Conservation (phyloP, 441 rosid genomes). For the Syzygium malaccense region DNA sequence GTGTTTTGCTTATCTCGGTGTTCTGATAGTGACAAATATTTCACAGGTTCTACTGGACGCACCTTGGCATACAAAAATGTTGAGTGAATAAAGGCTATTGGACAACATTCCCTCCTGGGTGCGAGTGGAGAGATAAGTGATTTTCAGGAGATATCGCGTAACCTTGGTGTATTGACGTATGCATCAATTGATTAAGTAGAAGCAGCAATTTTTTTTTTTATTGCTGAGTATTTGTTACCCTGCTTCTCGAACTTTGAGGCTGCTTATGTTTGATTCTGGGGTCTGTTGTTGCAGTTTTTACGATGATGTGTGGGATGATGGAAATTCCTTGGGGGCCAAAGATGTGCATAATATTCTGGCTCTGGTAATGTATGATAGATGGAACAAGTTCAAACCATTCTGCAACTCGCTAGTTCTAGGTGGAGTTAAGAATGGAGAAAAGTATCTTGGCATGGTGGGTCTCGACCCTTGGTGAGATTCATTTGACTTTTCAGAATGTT, state of each 20-base stretch:
- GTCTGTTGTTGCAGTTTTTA: conserved; percentile 48
- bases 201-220: not conserved
- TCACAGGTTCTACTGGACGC: conserved; percentile 84
- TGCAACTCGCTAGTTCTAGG: conserved; percentile 98
- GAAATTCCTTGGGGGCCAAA: conserved; percentile 92
- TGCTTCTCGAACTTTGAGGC: not conserved
- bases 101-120: conserved; percentile 93
- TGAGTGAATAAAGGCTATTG: conserved; percentile 77
- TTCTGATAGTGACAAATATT: not conserved
- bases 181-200: not conserved
- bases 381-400: conserved; percentile 86
- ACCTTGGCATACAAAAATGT: conserved; percentile 83
- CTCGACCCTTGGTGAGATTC: not conserved
- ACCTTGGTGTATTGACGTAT: conserved; percentile 88
- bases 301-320: conserved; percentile 98
- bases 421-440: conserved; percentile 88
- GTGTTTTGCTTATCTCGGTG: not conserved
- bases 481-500: not conserved
- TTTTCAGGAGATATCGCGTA: conserved; percentile 82
- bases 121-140: conserved; percentile 98
- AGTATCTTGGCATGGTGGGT: conserved; percentile 84
- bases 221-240: not conserved
- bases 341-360: conserved; percentile 92
- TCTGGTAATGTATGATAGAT: conserved; percentile 87
- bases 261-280: not conserved